phyloP scores from a whole-genome alignment of 345 rosid species.

The Salix caprea region DNA sequence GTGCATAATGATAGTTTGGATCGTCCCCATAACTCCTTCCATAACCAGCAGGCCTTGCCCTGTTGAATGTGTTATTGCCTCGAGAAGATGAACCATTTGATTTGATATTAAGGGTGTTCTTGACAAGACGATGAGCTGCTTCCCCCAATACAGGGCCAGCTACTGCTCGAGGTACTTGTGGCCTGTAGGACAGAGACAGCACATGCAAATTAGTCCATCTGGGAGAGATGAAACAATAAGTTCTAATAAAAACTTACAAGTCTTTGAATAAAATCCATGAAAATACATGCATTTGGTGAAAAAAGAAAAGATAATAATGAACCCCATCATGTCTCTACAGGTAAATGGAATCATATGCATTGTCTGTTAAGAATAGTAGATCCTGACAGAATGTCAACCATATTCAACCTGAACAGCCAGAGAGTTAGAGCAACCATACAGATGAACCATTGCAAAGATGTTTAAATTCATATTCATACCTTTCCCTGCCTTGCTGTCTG shows the following conservation, averaged over 20 bases:
- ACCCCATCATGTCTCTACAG: not conserved
- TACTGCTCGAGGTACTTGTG: constrained; percentile 75
- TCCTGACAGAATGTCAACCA: not conserved
- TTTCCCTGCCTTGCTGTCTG: constrained; percentile 74
- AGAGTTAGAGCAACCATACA: not conserved
- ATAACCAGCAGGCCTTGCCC: constrained; percentile 51
- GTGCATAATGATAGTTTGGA: constrained; percentile 39
- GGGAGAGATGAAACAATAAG: not conserved
- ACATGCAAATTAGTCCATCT: not conserved
- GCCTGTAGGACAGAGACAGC: constrained; percentile 43
- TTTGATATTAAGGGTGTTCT: constrained; percentile 77
- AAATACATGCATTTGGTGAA: not conserved
- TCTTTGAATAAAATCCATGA: not conserved
- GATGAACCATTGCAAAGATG: not conserved
- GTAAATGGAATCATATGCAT: not conserved
- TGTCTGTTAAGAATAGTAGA: not conserved
- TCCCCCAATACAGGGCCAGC: constrained; percentile 73
- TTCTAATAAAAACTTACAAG: not conserved
- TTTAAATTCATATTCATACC: constrained; percentile 35
- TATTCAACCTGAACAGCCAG: not conserved
- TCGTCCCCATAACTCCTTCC: constrained; percentile 48
- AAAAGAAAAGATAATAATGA: not conserved
- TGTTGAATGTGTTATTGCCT: constrained; percentile 37
- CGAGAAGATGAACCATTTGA: constrained; percentile 49
- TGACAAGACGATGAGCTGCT: constrained; percentile 97